Evolutionary conservation across 2,329 filamentous ascomycete genomes (phyloP), one percentile per base, ranked within the genome.

Genomic region (Cytospora schulzeri): DNA sequence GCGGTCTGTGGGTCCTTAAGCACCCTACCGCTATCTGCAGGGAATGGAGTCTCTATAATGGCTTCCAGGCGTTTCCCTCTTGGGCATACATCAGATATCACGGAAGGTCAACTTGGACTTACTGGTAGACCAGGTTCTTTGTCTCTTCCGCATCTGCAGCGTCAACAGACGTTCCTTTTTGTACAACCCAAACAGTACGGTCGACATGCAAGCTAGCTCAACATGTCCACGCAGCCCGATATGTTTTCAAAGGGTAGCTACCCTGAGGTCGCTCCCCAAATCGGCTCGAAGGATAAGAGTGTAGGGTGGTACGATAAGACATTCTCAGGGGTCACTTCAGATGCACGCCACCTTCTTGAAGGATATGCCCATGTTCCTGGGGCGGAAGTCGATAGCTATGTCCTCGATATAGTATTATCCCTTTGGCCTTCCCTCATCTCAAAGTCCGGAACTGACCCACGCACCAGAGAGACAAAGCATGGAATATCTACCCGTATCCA

Each of bases 401-500:
- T 73, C n/a, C 61, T 62, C 3, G 56, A 41, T 4, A 60, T 70
- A 29, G 69, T 71, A 62, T 14, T 66, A 29, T 5, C 17, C 31
- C n/a, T 24, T 12, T 50, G 14, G 52, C 28, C 24, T 31, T 11
- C 19, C 9, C 1, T 8, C 1, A 3, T 17, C 19, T 11, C 38
- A 19, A 11, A 12, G 2, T 1, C 8, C 2, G 19, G 12, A 50
- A 50, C 63, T 65, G 14, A 58, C 48, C 3, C 9, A 1, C n/a
- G 11, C 31, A 7, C 24, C 54, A 78, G 71, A 70, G 76, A 51
- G 75, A 78, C 58, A 73, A 73, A 62, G 76, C 77, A 19, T 78
- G 73, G 71, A 66, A 70, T 51, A 67, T 78, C 41, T 76, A 73
- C 62, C 75, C 75, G 7, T 79, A 78, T 70, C 72, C 72, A 14